Conservation (phyloP, 2,329 filamentous ascomycete species). For the Kalmusia sp. region DNA sequence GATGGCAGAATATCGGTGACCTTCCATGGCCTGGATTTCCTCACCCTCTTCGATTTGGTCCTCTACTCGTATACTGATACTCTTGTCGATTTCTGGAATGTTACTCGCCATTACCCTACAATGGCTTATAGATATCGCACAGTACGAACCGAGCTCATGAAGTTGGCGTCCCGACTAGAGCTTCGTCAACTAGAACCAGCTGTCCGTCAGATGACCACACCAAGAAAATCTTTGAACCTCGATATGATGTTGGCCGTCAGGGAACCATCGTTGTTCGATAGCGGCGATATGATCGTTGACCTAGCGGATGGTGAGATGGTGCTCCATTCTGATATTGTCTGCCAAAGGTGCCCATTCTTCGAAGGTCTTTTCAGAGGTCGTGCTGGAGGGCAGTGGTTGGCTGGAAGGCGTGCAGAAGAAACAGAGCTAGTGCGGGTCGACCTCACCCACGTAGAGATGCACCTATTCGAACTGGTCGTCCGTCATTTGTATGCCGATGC, state of each 20-base stretch:
- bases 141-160: conserved; percentile 86
- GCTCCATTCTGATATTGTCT: conserved; percentile 80
- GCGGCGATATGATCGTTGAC: conserved; percentile 80
- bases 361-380: conserved; percentile 88
- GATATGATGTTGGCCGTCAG: conserved; percentile 76
- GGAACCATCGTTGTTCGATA: conserved; percentile 75
- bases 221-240: conserved; percentile 67
- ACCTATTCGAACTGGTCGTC: conserved; percentile 80
- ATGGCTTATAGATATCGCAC: conserved; percentile 78
- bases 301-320: conserved; percentile 73
- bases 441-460: conserved; percentile 77
- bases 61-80: conserved; percentile 83
- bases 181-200: conserved; percentile 77
- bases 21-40: conserved; percentile 75
- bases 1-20: conserved; percentile 64
- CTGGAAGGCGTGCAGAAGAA: conserved; percentile 65
- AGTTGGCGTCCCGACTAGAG: conserved; percentile 73
- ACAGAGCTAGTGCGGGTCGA: conserved; percentile 72
- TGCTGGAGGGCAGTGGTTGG: conserved; percentile 83
- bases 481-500: conserved; percentile 83
- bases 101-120: conserved; percentile 69
- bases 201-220: conserved; percentile 74
- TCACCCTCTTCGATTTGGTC: conserved; percentile 80
- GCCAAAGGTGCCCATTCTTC: conserved; percentile 90
- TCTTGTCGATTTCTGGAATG: conserved; percentile 86